Conservation (phyloP, 2,329 filamentous ascomycete genomes). For the Curvularia verruculosa region DNA sequence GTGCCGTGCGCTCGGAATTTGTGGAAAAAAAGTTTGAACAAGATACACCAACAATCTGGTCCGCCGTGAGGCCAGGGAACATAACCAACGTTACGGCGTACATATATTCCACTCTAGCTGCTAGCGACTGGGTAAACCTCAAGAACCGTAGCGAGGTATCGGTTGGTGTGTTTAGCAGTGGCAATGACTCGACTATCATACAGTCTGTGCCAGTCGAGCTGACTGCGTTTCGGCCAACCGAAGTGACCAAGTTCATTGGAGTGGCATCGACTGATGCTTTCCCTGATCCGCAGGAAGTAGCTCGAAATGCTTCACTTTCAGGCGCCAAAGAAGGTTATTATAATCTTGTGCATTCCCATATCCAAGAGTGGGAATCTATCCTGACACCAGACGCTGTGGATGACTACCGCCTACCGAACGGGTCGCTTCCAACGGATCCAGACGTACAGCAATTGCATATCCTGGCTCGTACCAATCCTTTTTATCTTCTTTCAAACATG, state of each 20-base stretch:
- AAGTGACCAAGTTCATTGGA: conserved; percentile 71
- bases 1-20: conserved; percentile 68
- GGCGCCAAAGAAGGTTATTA: conserved; percentile 62
- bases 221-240: conserved; percentile 59
- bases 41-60: conserved; percentile 63
- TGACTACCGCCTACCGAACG: conserved; percentile 63
- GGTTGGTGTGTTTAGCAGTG: conserved; percentile 56
- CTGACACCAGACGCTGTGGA: conserved; percentile 68
- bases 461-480: conserved; percentile 61
- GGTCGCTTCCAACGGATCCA: conserved; percentile 62
- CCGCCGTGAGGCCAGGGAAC: conserved; percentile 67
- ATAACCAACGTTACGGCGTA: conserved; percentile 68
- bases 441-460: conserved; percentile 65
- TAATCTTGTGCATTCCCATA: conserved; percentile 62
- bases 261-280: conserved; percentile 73
- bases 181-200: conserved; percentile 68
- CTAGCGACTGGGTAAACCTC: conserved; percentile 55
- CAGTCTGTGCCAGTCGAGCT: conserved; percentile 64
- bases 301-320: conserved; percentile 60
- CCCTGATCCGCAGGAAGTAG: conserved; percentile 60
- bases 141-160: conserved; percentile 53
- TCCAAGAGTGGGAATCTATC: conserved; percentile 66
- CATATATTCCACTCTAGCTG: conserved; percentile 58
- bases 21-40: conserved; percentile 62
- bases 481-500: conserved; percentile 63